Base-by-base conservation (phyloP, 2,329 filamentous ascomycete species). In the Grosmannia clavigera region DNA sequence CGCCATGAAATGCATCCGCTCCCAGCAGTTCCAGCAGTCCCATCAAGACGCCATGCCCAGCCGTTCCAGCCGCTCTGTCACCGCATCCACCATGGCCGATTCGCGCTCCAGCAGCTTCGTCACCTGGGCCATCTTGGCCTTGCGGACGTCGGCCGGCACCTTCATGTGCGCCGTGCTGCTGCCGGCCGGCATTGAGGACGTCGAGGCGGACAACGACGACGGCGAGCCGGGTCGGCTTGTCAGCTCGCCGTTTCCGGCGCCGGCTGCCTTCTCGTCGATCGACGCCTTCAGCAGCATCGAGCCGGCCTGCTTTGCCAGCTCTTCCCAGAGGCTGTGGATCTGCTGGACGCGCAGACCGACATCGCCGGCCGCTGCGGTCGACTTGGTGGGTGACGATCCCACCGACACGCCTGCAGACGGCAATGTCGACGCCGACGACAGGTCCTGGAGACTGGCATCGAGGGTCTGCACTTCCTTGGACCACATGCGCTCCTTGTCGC, bases 71-170 rank as follows among this genome's bases (percentile, higher is more conserved):
- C 85, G 77, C 60, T 76, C 76, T 65, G 79, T 83, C 27, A 87
- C 80, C 27, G 82, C 85, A 65, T 88, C 85, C 7, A 89, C 82
- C 66, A 89, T 70, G 5, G 84, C 84, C 55, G 81, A 81, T 72
- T 90, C 85, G 33, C 86, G 75, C 61, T 86, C 83, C 64, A 90
- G 72, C 62, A 88, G 70, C 33, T 73, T 73, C 71, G 82, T 82
- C 27, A 89, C 82, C 68, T 87, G 80, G 60, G 76, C 76, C 64
- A 88, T 71, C 72, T 87, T 87, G 57, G 76, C 79, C 71, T 78
- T 81, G 61, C 84, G 77, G 61, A 87, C 78, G 59, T 84, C 82
- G 25, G 77, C 73, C 14, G 84, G 81, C 59, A 87, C 81, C 64
- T 76, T 74, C 57, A 81, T 65, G 61, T 78, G 75, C 54, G 68